A percentile compares a stretch with the other conserved stretches of the same genome.
These are phyloP conservation scores for Tuber microsphaerosporum DNA, from an alignment of 495 filamentous ascomycete genomes.

Conservation along the genomic window DNA sequence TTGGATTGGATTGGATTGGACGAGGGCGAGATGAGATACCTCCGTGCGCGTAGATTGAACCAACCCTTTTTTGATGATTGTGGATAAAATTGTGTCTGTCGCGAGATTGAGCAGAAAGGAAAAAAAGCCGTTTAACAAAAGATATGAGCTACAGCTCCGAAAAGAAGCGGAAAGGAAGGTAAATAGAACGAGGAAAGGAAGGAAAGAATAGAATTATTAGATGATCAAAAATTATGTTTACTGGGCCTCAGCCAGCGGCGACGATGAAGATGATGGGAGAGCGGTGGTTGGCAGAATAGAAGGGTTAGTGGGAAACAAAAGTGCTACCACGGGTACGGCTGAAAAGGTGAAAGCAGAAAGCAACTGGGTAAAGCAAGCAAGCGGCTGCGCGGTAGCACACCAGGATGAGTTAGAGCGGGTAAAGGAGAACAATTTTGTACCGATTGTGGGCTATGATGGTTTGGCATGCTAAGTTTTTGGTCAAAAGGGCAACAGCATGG, in stretches of 20 bases:
- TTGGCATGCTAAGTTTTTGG: neutral
- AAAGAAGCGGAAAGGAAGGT: neutral
- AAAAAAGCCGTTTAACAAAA: neutral
- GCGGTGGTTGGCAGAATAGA: neutral
- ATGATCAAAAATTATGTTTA: neutral
- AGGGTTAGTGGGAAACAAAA: neutral
- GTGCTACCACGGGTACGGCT: neutral
- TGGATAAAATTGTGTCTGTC: neutral
- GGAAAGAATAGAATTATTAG: slow-evolving; percentile 1
- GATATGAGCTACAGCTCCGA: neutral
- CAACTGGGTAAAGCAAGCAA: neutral
- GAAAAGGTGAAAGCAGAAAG: neutral
- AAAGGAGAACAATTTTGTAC: neutral
- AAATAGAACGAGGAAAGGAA: neutral
- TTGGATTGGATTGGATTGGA: slow-evolving; percentile 11
- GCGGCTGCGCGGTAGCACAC: neutral
- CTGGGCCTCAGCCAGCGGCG: neutral
- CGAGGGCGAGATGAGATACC: neutral
- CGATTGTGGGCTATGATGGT: neutral
- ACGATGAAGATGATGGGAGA: neutral
- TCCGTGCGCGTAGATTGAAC: neutral
- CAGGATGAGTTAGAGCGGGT: neutral
- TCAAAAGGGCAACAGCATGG: neutral
- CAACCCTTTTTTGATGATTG: neutral
- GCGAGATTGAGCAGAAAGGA: neutral